Evolutionary conservation across 176 grass and related monocot genomes (phyloP).

Genomic region (Hyparrhenia diplandra): DNA sequence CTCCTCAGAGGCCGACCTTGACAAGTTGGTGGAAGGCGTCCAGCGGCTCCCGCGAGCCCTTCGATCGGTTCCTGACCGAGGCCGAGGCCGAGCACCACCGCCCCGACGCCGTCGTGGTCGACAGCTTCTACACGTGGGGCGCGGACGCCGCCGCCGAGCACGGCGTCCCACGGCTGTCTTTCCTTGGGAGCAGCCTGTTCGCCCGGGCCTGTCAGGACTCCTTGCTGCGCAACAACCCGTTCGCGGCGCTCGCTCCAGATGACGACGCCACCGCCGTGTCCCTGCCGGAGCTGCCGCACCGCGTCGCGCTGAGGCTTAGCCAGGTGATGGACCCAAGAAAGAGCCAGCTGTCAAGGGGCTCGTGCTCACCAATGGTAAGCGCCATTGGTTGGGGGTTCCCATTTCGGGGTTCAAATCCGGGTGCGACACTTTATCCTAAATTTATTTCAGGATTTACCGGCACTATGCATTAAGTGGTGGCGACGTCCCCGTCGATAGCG

Average conservation of each 20-base stretch:
- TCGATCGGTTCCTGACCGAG: not conserved
- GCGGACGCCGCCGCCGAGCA: not conserved
- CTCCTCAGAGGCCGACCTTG: not conserved
- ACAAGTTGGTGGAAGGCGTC: too few species aligned
- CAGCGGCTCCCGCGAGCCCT: too few species aligned
- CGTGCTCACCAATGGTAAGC: too few species aligned
- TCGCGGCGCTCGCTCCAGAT: not conserved
- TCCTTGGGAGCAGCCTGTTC: conserved; percentile 36
- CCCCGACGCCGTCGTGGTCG: conserved; percentile 28
- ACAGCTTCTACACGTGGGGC: conserved; percentile 36
- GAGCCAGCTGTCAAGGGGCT: too few species aligned
- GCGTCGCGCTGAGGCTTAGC: conserved; percentile 9
- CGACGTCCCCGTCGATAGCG: too few species aligned
- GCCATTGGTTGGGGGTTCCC: too few species aligned
- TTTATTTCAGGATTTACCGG: too few species aligned
- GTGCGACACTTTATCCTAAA: too few species aligned
- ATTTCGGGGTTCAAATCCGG: too few species aligned
- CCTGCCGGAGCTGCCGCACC: conserved; percentile 26
- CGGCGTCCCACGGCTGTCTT: conserved; percentile 34
- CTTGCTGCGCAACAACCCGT: not conserved
- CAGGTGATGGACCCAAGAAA: not conserved
- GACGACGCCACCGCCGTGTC: not conserved
- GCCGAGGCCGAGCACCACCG: not conserved
- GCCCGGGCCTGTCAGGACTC: not conserved
- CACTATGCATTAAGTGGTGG: too few species aligned